Evolutionary conservation across 768 basidiomycete genomes (phyloP), one percentile per base, ranked within the genome.

Genomic region (Leccinum boreale): DNA sequence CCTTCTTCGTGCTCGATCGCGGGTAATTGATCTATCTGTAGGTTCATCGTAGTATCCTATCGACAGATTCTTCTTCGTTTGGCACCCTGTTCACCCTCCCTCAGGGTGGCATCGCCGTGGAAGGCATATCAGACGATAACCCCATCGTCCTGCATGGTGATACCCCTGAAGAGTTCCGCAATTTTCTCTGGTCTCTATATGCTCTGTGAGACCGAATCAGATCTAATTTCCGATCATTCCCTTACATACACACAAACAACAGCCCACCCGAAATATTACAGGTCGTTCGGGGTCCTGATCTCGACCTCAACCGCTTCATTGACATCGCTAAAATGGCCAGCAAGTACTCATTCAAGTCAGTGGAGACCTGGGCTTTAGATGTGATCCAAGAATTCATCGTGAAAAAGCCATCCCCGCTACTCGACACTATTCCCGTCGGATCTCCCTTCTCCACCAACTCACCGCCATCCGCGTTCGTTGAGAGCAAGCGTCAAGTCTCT

Each of bases 171-270:
- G 86, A 90, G 68, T 91, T 92, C 66, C 79, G 81, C 50, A 80
- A 86, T 67, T 87, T 92, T 63, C 78, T 92, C 31, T 89, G 85
- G 85, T 83, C 84, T 1, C 70, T 90, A n/a, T 90, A 91, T 64
- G 86, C 88, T 7, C 65, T 87, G 89, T 89, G 64, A 72, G 87
- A 69, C 39, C 57, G n/a, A n/a, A n/a, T 54, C 55, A 10, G 19
- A 19, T 6, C 21, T 9, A 2, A 21, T 53, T 42, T 35, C 21
- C 1, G 19, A 4, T 14, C 23, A 23, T 5, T 28, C n/a, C 3
- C 54, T 63, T 17, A 56, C 57, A 24, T 29, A 5, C 50, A 23
- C 35, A 45, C 53, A 31, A 42, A 61, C 12, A 26, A 36, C 39
- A 90, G 88, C 58, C 89, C 89, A 3, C 82, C 79, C 19, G 87